Percentiles rank a stretch among this genome's conserved stretches.
Conservation (phyloP, 768 basidiomycete species). For the Chiua virens region DNA sequence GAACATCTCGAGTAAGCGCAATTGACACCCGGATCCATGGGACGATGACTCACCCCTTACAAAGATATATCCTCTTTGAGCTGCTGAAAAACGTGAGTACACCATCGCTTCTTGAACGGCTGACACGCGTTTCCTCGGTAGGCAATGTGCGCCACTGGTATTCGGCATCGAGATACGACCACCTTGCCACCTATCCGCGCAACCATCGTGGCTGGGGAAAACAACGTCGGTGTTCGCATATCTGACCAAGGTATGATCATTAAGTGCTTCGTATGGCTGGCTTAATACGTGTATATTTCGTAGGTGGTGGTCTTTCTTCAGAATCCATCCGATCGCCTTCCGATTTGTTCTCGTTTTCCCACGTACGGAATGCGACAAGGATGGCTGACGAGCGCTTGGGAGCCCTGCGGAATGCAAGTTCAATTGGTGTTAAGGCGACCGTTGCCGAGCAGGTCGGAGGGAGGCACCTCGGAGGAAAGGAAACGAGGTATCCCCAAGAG, state of each 20-base stretch:
- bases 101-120: neutral
- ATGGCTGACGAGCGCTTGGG: constrained; percentile 66
- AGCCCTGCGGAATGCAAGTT: constrained; percentile 63
- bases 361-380: constrained; percentile 71
- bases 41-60: neutral
- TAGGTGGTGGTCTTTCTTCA: constrained; percentile 71
- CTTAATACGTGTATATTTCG: constrained; percentile 1
- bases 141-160: constrained; percentile 71
- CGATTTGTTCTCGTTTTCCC: constrained; percentile 89
- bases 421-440: constrained; percentile 69
- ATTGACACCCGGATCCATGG: neutral
- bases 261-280: neutral
- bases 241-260: constrained; percentile 75
- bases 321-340: constrained; percentile 59
- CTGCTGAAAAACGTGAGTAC: constrained; percentile 79
- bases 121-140: constrained; percentile 25
- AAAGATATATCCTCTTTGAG: constrained; percentile 84
- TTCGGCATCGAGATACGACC: constrained; percentile 45
- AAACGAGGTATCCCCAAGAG: constrained; percentile 23
- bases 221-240: constrained; percentile 78
- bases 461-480: constrained; percentile 30
- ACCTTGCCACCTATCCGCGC: constrained; percentile 62
- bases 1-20: constrained; percentile 78
- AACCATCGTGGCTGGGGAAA: constrained; percentile 72
- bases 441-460: constrained; percentile 73